Conservation (phyloP, 805 yeast species). For the Clavispora fructus region DNA sequence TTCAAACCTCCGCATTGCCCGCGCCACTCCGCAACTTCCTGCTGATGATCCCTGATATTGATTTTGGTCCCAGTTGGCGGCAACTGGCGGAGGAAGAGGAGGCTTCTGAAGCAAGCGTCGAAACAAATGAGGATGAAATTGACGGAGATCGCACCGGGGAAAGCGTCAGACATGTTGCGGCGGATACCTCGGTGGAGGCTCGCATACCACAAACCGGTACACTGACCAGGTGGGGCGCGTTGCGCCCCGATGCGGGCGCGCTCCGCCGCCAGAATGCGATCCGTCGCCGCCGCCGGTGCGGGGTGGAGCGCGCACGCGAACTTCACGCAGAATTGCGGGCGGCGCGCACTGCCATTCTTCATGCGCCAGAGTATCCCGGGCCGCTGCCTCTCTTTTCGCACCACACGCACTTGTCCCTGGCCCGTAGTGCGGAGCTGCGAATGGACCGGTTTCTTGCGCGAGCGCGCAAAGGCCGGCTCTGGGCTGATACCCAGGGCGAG, state of each 20-base stretch:
- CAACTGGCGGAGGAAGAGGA: background rate
- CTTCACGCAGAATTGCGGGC: conserved; percentile 4
- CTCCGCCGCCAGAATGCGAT: conserved; percentile 32
- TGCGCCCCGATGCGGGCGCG: conserved; percentile 15
- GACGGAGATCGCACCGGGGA: background rate
- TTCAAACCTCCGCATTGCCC: conserved; percentile 1
- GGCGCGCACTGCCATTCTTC: conserved; percentile 4
- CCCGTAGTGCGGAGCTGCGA: background rate
- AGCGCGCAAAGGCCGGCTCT: background rate
- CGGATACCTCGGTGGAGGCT: too few relatives aligned
- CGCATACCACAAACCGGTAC: background rate
- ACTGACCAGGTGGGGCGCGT: background rate
- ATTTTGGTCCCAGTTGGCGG: background rate
- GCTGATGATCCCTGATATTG: background rate
- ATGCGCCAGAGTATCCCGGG: conserved; percentile 3
- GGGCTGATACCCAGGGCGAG: background rate
- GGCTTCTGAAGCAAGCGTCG: background rate
- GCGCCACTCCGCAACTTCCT: conserved; percentile 6
- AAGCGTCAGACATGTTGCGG: too few relatives aligned
- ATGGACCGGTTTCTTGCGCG: conserved; percentile 2
- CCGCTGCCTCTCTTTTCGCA: conserved; percentile 7
- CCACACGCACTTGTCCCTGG: background rate
- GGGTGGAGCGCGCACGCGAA: conserved; percentile 1
- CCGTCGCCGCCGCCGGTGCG: conserved; percentile 8
- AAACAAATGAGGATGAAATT: background rate